phyloP scores from a whole-genome alignment of 2,329 filamentous ascomycete species.

The Fusarium sp. region DNA sequence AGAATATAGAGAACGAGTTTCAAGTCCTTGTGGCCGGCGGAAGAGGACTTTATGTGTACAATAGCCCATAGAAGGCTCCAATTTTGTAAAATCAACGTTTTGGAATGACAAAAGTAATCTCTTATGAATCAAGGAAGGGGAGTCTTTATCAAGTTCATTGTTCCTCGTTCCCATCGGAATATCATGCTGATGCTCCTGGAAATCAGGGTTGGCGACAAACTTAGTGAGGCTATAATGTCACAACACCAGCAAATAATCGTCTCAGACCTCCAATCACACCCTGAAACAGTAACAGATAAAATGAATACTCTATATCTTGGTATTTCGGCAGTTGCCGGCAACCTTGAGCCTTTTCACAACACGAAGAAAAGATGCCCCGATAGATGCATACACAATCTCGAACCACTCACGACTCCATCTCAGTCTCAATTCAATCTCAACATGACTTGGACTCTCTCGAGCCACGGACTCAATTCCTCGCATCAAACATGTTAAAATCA shows the following conservation, averaged over 20 bases:
- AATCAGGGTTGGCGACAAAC: background rate
- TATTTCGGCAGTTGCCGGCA: background rate
- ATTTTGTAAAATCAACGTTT: conserved; percentile 34
- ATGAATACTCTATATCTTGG: background rate
- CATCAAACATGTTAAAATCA: conserved; percentile 11
- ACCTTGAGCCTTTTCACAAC: background rate
- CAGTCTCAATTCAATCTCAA: conserved; percentile 2
- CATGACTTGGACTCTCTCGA: background rate
- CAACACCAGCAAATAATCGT: background rate
- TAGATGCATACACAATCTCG: conserved; percentile 38
- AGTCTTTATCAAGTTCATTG: no score
- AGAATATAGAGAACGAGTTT: background rate
- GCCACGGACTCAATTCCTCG: background rate
- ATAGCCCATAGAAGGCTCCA: conserved; percentile 35
- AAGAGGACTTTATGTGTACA: conserved; percentile 35
- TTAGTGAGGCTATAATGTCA: background rate
- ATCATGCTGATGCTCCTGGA: background rate
- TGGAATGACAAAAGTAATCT: conserved; percentile 6
- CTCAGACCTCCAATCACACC: background rate
- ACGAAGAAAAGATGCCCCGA: conserved; percentile 20
- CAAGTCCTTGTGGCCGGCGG: background rate
- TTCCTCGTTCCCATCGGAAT: background rate
- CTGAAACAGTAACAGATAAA: no score
- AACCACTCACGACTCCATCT: background rate
- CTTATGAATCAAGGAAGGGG: background rate